Percentiles rank a stretch among this genome's conserved stretches.
phyloP scores from a whole-genome alignment of 345 rosid species.

The Combretum micranthum region DNA sequence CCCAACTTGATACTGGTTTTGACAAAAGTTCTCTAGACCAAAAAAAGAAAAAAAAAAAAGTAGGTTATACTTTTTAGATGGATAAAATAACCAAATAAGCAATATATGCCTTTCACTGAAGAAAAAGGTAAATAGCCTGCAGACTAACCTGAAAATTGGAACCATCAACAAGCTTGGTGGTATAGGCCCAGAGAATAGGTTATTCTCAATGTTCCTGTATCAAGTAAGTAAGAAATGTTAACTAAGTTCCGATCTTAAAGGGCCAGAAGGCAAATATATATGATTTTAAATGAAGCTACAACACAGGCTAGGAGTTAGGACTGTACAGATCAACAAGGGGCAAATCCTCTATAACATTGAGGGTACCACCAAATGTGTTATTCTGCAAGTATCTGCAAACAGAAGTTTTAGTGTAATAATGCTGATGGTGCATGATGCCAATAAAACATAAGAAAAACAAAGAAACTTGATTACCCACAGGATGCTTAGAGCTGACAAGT shows the following conservation, averaged over 20 bases:
- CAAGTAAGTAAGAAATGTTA: background rate
- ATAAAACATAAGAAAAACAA: no score
- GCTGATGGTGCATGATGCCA: no score
- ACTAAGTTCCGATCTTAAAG: no score
- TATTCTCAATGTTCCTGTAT: constrained; percentile 72
- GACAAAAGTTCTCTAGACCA: no score
- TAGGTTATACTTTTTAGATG: no score
- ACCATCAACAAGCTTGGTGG: constrained; percentile 54
- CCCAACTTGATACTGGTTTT: no score
- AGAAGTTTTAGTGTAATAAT: background rate
- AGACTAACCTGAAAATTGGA: constrained; percentile 67
- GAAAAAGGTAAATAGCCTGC: background rate
- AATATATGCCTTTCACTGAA: background rate
- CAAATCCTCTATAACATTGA: constrained; percentile 69
- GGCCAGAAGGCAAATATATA: no score
- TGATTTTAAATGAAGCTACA: background rate
- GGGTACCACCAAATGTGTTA: constrained; percentile 66
- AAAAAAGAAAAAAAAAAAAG: background rate
- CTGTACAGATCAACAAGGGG: constrained; percentile 63
- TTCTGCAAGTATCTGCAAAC: constrained; percentile 72
- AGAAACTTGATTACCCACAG: constrained; percentile 40
- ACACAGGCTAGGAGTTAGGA: constrained; percentile 4
- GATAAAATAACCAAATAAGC: background rate
- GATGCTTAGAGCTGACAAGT: constrained; percentile 51
- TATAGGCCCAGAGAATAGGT: constrained; percentile 84